Base-by-base conservation (phyloP, 306 rosid species). In the Citrullus colocynthis region DNA sequence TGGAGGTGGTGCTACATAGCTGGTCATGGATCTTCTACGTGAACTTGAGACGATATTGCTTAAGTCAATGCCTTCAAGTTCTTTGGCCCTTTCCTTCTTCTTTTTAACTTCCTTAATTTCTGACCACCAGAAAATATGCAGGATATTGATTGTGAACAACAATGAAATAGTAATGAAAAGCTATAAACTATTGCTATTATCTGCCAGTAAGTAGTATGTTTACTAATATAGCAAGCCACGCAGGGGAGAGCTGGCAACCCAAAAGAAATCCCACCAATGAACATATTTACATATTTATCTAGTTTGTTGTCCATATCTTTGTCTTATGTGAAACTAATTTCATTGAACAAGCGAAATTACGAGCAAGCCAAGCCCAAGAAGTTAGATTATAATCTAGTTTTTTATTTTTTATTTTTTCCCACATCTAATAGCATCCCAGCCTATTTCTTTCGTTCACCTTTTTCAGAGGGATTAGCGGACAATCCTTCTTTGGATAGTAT, bases 41-140 rank as follows among this genome's bases (percentile, higher is more conserved):
- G 98, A 83, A 82, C 93, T 95, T 51, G 86, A 85, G 30, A 95
- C 96, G 52, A 95, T 92, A 85, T 95, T 95, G 81, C 98, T 90
- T 79, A 77, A 28, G 84, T 95, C 98, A 83, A 95, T 95, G 80
- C 98, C 98, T 87, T 95, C 97, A 51, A 95, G 97, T 80, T 92
- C 97, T 87, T 86, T 95, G 56, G 95, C 98, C 82, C 95, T 87
- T 20, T 84, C 97, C 86, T 95, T 95, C 81, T 84, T 90, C 92
- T 88, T 87, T 84, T 74, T 92, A 39, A 89, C 84, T 32, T 92
- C 95, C 88, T 94, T 94, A 82, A 94, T 90, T 86, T 92, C 98
- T 94, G 82, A 63, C 24, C 79, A 87, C 52, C 77, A 83, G 78
- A 81, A 70, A 39, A 30, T 24, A 14, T 21, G 15, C 51, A 69